Percentiles rank a stretch among this genome's conserved stretches.
phyloP scores from a whole-genome alignment of 2,329 filamentous ascomycete genomes.

The Fusarium cyanostomum region DNA sequence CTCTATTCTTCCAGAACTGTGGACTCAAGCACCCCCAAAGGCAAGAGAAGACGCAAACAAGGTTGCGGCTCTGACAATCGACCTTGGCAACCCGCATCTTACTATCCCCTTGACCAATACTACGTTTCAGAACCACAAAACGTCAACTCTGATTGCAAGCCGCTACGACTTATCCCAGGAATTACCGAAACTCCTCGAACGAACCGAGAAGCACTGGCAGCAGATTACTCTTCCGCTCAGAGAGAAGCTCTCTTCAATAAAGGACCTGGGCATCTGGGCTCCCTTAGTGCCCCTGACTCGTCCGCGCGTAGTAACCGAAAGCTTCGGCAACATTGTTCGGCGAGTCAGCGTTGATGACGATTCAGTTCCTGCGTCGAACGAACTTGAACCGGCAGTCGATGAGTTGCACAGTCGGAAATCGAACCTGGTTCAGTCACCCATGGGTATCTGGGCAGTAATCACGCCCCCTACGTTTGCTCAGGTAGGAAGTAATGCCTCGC shows the following conservation, averaged over 20 bases:
- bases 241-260: constrained; percentile 30
- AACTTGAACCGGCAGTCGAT: constrained; percentile 74
- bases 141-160: constrained; percentile 64
- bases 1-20: constrained; percentile 57
- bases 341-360: constrained; percentile 62
- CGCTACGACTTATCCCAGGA: constrained; percentile 42
- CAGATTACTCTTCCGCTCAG: constrained; percentile 43
- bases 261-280: constrained; percentile 46
- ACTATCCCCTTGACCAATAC: constrained; percentile 80
- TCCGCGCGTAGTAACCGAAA: constrained; percentile 68
- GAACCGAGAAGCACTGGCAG: constrained; percentile 53
- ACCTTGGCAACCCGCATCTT: constrained; percentile 50
- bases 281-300: constrained; percentile 71
- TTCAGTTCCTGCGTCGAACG: constrained; percentile 71
- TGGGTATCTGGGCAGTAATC: constrained; percentile 79
- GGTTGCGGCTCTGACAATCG: constrained; percentile 55
- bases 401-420: constrained; percentile 59
- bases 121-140: constrained; percentile 74
- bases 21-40: constrained; percentile 47
- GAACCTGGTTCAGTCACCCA: constrained; percentile 53
- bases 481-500: constrained; percentile 3
- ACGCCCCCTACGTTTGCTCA: constrained; percentile 54
- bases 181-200: constrained; percentile 37
- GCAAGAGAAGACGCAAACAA: constrained; percentile 46
- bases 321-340: constrained; percentile 82